phyloP scores from a whole-genome alignment of 768 basidiomycete species.

The Nevesoporus exiguus region DNA sequence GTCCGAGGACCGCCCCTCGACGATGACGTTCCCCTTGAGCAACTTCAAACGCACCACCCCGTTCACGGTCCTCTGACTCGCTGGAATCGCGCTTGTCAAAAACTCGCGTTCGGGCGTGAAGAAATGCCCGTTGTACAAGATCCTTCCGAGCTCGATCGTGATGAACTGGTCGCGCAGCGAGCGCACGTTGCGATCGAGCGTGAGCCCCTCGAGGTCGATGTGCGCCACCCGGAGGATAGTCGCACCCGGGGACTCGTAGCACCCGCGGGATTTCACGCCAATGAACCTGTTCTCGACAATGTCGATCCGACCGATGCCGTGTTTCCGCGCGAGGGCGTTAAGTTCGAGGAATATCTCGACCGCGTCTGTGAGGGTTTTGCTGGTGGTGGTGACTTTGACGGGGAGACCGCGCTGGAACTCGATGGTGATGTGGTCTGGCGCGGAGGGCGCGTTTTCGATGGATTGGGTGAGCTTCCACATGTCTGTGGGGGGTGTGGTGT shows the following conservation, averaged over 20 bases:
- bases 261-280: constrained; percentile 98
- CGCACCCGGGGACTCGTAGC: constrained; percentile 96
- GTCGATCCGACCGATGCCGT: constrained; percentile 96
- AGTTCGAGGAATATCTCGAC: constrained; percentile 93
- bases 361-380: constrained; percentile 76
- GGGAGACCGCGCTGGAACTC: constrained; percentile 89
- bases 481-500: constrained; percentile 88
- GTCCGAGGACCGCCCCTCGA: constrained; percentile 87
- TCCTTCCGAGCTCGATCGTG: constrained; percentile 83
- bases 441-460: constrained; percentile 75
- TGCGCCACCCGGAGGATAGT: constrained; percentile 95
- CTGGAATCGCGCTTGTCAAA: constrained; percentile 83
- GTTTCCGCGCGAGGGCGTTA: constrained; percentile 89
- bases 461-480: constrained; percentile 98
- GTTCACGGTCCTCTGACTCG: constrained; percentile 95
- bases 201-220: constrained; percentile 94
- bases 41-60: constrained; percentile 87
- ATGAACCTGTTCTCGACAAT: constrained; percentile 99
- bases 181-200: constrained; percentile 96
- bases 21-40: constrained; percentile 94
- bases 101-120: constrained; percentile 99
- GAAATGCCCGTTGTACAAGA: constrained; percentile 98
- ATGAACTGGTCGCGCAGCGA: constrained; percentile 93
- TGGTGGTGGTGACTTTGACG: constrained; percentile 64
- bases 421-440: constrained; percentile 76